Evolutionary conservation across 2,329 filamentous ascomycete genomes (phyloP), one percentile per base, ranked within the genome.

Genomic region (Alternaria sp.): DNA sequence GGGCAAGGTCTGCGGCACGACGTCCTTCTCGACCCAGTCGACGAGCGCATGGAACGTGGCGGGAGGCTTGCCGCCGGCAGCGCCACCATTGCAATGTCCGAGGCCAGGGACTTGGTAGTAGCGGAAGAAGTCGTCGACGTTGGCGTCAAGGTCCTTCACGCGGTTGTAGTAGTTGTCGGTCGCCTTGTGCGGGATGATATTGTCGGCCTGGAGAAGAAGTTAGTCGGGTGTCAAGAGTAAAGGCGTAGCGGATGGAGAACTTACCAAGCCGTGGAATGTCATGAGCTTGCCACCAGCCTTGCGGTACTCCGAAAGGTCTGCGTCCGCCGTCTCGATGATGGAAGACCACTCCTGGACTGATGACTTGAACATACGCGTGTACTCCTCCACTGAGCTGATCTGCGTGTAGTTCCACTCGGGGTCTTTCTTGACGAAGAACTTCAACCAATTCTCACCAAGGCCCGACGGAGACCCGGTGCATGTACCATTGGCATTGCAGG

Each of bases 41-140:
- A 72, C 69, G 23, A 78, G 47, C 9, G 67, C 66, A 5, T 67
- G 44, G 21, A 77, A 69, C 0, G 83, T 78, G 7, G 81, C 83
- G 2, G 57, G n/a, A 6, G 73, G 72, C 8, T 67, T 25, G 4
- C 61, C 65, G 6, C 73, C 73, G 2, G 43, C 73, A 1, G 43
- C 15, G 1, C 72, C 72, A 21, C 69, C 69, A 2, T 10, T 25
- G 45, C 72, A 74, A 57, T 77, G 74, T 0, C n/a, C 57, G 1
- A 75, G 23, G 3, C 72, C 75, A 4, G 74, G 72, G 4, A 59
- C 69, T 45, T 68, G 57, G 54, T 73, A 77, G 17, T 65, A 54
- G 25, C 74, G 71, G 59, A 63, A 74, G 66, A 71, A 75, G 7
- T 71, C 62, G 19, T 71, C 25, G 0, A 72, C 64, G 5, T 67